Evolutionary conservation across 345 rosid genomes (phyloP), one percentile per base, ranked within the genome.

Genomic region (Cardamine resedifolia): DNA sequence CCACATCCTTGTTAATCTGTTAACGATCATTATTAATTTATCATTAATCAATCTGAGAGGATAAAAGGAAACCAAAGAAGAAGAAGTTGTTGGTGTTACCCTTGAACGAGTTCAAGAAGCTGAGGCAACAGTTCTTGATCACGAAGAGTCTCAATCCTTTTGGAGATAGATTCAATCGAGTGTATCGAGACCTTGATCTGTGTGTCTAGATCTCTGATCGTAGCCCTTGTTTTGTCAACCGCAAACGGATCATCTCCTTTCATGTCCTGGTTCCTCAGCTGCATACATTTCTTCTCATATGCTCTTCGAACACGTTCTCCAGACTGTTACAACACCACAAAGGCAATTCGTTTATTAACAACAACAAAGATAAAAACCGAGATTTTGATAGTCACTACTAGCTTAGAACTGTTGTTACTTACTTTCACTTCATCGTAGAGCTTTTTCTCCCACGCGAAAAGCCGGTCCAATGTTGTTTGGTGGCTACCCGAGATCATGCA

Each of bases 81-180:
- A 16, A 45, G 21, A 45, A 16, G 50, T 15, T 26, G 24, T 4
- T 64, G 45, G 16, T 10, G 80, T 67, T 89, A 95, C 99, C 99
- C 98, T 83, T 90, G 90, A 57, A 88, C 77, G 51, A 95, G 80
- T 63, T 95, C 94, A 21, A 87, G 68, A 76, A 95, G 94, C 79
- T 95, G 98, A 81, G 98, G 97, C 77, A 87, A 89, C 84, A 95
- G 79, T 84, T 91, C 98, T 80, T 95, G 96, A 36, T 95, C 98
- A 64, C 96, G 82, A 58, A 95, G 80, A 57, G 94, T 81, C 84
- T 88, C 96, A 1, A 95, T 91, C 76, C 99, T 83, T 78, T 85
- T 90, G 6, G 99, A 88, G 70, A 91, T 83, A 64, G 96, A 90
- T 82, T 95, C 94, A 72, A 90, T 85, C 0, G 99, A 86, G 80